Evolutionary conservation across 2,329 filamentous ascomycete species (phyloP).

Genomic region (Colletotrichum destructivum): DNA sequence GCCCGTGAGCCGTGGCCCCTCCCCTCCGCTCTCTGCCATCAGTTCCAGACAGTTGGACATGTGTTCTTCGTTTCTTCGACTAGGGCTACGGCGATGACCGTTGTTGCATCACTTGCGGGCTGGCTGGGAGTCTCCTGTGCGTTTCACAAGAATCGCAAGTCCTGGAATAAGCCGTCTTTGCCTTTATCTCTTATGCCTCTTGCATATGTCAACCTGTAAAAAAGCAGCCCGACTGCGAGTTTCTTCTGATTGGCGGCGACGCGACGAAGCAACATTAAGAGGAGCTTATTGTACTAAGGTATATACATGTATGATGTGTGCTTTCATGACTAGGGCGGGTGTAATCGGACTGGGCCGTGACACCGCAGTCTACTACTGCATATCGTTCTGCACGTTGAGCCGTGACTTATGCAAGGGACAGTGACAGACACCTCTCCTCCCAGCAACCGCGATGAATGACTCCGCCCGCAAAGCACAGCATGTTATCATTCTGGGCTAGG

Average conservation of each 20-base stretch:
- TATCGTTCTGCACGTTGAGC: slow-evolving; percentile 25
- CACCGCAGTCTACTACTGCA: slow-evolving; percentile 19
- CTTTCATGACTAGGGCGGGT: background rate
- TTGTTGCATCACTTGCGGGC: slow-evolving; percentile 24
- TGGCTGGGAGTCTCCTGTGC: slow-evolving; percentile 24
- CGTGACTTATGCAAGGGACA: slow-evolving; percentile 37
- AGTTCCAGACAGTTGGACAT: slow-evolving; percentile 33
- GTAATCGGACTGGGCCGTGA: slow-evolving; percentile 17
- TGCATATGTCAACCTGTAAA: slow-evolving; percentile 2
- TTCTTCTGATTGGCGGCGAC: background rate
- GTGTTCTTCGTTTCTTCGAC: slow-evolving; percentile 29
- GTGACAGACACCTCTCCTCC: slow-evolving; percentile 13
- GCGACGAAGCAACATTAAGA: background rate
- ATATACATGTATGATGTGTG: background rate
- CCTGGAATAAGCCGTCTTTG: background rate
- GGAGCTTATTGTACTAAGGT: background rate
- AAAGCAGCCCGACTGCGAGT: background rate
- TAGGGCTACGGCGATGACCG: slow-evolving; percentile 4
- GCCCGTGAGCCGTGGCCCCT: slow-evolving; percentile 23
- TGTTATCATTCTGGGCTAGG: too few relatives aligned
- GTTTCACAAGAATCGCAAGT: slow-evolving; percentile 21
- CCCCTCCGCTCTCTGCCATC: slow-evolving; percentile 4
- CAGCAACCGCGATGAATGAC: background rate
- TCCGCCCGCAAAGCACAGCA: background rate
- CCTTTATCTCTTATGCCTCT: slow-evolving; percentile 9